phyloP scores from a whole-genome alignment of 2,329 filamentous ascomycete genomes.

The Colletotrichum euphorbiae region DNA sequence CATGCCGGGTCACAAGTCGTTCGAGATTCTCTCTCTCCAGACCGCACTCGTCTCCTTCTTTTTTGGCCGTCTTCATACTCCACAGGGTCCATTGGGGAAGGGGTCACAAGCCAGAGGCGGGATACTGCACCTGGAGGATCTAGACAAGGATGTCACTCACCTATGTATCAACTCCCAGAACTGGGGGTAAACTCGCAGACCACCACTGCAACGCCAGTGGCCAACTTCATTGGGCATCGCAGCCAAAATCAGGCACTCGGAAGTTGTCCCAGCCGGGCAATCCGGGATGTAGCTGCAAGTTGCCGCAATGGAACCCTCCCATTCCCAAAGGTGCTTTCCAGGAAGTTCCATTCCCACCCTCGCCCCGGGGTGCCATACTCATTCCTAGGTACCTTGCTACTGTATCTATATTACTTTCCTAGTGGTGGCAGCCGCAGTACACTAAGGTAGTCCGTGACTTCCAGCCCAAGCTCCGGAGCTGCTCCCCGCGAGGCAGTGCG shows the following conservation, averaged over 20 bases:
- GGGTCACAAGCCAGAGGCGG: slow-evolving; percentile 3
- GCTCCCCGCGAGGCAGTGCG: slow-evolving; percentile 37
- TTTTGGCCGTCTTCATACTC: not conserved
- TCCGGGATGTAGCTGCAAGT: slow-evolving; percentile 16
- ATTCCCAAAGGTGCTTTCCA: not conserved
- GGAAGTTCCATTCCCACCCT: slow-evolving; percentile 18
- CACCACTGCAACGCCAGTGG: slow-evolving; percentile 11
- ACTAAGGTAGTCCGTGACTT: slow-evolving; percentile 20
- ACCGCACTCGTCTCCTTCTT: slow-evolving; percentile 9
- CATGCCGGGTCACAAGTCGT: slow-evolving; percentile 16
- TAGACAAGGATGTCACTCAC: slow-evolving; percentile 11
- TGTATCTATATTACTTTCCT: not conserved
- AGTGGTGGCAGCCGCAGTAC: slow-evolving; percentile 5
- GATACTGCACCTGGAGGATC: slow-evolving; percentile 1
- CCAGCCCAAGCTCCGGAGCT: slow-evolving; percentile 26
- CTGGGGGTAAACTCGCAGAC: slow-evolving; percentile 9
- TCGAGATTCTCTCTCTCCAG: slow-evolving; percentile 22
- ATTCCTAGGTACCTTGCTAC: not conserved
- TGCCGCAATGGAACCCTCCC: not conserved
- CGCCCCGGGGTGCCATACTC: slow-evolving; percentile 29
- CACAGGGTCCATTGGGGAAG: slow-evolving; percentile 15
- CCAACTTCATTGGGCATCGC: slow-evolving; percentile 18
- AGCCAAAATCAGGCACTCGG: slow-evolving; percentile 2
- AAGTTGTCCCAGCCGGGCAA: slow-evolving; percentile 23
- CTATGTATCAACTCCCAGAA: slow-evolving; percentile 16